Conservation (phyloP, 2,329 filamentous ascomycete species). For the Neonectria hederae region DNA sequence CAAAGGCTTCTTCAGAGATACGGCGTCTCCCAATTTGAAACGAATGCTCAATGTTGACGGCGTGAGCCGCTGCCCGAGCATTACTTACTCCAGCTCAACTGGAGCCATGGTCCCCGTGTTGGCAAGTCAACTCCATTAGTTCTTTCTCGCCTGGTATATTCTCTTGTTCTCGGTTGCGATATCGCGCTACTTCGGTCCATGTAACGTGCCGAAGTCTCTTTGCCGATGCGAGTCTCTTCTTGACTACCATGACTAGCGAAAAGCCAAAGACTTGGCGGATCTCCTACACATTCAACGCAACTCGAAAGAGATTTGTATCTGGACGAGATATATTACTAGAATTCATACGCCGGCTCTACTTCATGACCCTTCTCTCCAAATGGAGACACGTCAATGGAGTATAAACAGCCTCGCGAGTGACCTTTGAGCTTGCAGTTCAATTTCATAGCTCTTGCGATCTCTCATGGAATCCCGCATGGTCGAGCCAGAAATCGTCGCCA, state of each 20-base stretch:
- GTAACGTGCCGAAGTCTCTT: not conserved
- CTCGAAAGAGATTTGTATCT: not conserved
- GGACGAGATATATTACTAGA: not conserved
- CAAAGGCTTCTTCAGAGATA: not conserved
- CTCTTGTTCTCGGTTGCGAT: not conserved
- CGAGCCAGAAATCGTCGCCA: not conserved
- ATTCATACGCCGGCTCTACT: not conserved
- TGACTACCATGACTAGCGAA: not conserved
- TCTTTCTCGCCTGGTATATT: not conserved
- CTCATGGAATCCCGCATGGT: not conserved
- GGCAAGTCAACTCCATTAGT: not conserved
- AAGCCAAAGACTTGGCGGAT: not conserved
- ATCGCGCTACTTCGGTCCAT: not conserved
- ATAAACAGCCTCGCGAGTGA: not conserved
- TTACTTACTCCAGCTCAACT: not conserved
- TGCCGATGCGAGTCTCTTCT: not conserved
- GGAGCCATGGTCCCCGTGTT: not conserved
- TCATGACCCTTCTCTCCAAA: not conserved
- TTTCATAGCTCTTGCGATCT: not conserved
- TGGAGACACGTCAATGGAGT: not conserved
- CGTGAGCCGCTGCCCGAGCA: not conserved
- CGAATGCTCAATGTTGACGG: constrained; percentile 2
- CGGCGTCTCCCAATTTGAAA: not conserved
- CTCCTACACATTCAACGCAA: not conserved
- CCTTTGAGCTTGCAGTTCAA: not conserved